Percentiles rank a stretch among this genome's conserved stretches.
Evolutionary conservation across 2,329 filamentous ascomycete species (phyloP).

Genomic region (Pseudogymnoascus sp.): DNA sequence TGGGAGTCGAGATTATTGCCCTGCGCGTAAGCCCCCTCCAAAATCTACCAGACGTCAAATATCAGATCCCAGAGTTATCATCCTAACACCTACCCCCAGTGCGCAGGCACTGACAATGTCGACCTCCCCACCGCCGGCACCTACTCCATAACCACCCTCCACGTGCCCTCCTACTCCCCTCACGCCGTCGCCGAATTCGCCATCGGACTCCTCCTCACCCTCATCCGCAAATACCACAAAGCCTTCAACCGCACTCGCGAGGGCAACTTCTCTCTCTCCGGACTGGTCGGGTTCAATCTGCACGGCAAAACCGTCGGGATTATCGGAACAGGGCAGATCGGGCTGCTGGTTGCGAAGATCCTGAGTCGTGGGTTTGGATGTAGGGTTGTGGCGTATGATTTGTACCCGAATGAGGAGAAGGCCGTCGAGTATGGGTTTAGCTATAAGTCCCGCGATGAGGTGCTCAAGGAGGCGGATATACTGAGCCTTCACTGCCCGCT

Average conservation of each 20-base stretch:
- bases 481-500: conserved; percentile 32
- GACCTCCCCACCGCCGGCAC: conserved; percentile 49
- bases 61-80: not conserved
- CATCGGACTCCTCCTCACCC: conserved; percentile 58
- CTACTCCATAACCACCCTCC: conserved; percentile 54
- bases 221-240: conserved; percentile 61
- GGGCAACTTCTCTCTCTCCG: conserved; percentile 60
- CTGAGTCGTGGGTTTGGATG: conserved; percentile 57
- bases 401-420: not conserved
- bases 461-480: not conserved
- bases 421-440: not conserved
- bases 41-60: not conserved
- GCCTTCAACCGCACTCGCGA: conserved; percentile 63
- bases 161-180: conserved; percentile 62
- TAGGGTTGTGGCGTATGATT: conserved; percentile 51
- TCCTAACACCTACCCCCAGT: conserved; percentile 36
- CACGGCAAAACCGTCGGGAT: conserved; percentile 60
- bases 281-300: conserved; percentile 54
- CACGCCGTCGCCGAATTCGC: conserved; percentile 65
- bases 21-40: not conserved
- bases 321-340: conserved; percentile 59
- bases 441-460: not conserved
- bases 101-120: conserved; percentile 63
- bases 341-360: conserved; percentile 53
- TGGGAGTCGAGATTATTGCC: not conserved